Evolutionary conservation across 2,329 filamentous ascomycete genomes (phyloP).

Genomic region (Byssoonygena ceratinophila): DNA sequence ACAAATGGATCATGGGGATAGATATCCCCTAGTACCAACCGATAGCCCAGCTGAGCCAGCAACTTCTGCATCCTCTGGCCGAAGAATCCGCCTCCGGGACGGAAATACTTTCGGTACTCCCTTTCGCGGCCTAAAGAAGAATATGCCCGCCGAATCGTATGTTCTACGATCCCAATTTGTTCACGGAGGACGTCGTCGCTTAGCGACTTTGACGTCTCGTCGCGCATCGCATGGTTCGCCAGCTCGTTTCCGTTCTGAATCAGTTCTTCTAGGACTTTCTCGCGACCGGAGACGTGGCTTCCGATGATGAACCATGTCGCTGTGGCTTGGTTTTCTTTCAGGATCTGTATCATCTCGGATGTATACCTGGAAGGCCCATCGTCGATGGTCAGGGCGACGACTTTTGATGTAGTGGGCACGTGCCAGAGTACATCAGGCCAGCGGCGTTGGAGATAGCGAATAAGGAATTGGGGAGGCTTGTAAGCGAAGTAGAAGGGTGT

Average conservation of each 20-base stretch:
- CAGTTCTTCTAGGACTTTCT: slow-evolving; percentile 45
- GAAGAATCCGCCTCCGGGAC: slow-evolving; percentile 78
- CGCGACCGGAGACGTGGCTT: slow-evolving; percentile 50
- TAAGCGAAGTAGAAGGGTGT: slow-evolving; percentile 60
- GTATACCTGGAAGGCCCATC: slow-evolving; percentile 71
- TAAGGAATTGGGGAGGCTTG: slow-evolving; percentile 63
- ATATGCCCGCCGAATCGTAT: slow-evolving; percentile 50
- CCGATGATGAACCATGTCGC: slow-evolving; percentile 90
- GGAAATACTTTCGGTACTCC: slow-evolving; percentile 55
- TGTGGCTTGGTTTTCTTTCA: slow-evolving; percentile 55
- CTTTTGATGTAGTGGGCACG: slow-evolving; percentile 45
- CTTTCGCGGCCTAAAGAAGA: slow-evolving; percentile 20
- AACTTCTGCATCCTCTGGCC: slow-evolving; percentile 55
- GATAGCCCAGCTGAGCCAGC: slow-evolving; percentile 53
- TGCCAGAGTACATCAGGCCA: slow-evolving; percentile 76
- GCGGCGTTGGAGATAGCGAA: slow-evolving; percentile 57
- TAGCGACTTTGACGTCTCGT: slow-evolving; percentile 61
- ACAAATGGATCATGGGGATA: slow-evolving; percentile 93
- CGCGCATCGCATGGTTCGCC: slow-evolving; percentile 81
- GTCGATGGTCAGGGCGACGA: slow-evolving; percentile 77
- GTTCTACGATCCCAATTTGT: slow-evolving; percentile 57
- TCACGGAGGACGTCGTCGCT: slow-evolving; percentile 47
- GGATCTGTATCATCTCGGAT: slow-evolving; percentile 54
- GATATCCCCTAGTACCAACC: slow-evolving; percentile 67
- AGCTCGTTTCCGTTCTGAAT: slow-evolving; percentile 52